Percentiles rank a stretch among this genome's conserved stretches.
These are phyloP conservation scores for Colletotrichum euphorbiae DNA, from an alignment of 2,329 filamentous ascomycete species.

Conservation along the genomic window DNA sequence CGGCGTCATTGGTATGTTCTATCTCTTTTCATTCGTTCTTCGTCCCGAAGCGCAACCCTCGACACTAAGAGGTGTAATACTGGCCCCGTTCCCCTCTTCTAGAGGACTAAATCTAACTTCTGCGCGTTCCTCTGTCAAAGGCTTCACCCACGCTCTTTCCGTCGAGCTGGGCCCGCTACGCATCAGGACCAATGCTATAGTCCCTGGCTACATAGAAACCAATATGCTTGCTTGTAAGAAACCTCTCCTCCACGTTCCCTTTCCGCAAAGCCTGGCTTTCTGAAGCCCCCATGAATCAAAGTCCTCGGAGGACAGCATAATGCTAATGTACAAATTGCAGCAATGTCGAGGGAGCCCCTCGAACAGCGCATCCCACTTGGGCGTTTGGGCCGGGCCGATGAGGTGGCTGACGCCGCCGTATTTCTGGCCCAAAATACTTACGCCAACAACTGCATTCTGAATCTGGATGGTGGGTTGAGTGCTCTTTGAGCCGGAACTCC, in stretches of 20 bases:
- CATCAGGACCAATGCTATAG: constrained; percentile 82
- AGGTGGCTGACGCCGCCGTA: constrained; percentile 84
- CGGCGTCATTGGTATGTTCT: constrained; percentile 73
- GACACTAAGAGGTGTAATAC: constrained; percentile 2
- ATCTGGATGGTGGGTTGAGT: constrained; percentile 86
- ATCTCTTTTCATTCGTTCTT: constrained; percentile 28
- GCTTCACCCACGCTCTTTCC: constrained; percentile 75
- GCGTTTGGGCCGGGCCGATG: constrained; percentile 76
- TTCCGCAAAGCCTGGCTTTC: constrained; percentile 11
- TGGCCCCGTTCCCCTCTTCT: constrained; percentile 12
- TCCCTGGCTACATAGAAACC: constrained; percentile 86
- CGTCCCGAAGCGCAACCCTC: background rate
- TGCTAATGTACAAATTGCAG: constrained; percentile 54
- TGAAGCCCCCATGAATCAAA: background rate
- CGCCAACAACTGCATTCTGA: constrained; percentile 88
- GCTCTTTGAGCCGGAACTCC: constrained; percentile 60
- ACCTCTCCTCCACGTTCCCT: constrained; percentile 15
- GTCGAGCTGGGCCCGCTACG: constrained; percentile 69
- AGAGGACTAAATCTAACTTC: constrained; percentile 20
- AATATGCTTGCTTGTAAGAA: constrained; percentile 79
- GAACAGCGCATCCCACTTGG: constrained; percentile 44
- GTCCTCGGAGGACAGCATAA: background rate
- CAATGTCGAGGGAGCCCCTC: constrained; percentile 44
- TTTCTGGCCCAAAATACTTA: constrained; percentile 84
- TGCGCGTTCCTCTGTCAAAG: constrained; percentile 52